These are phyloP conservation scores for Pochonia chlamydosporia DNA, from an alignment of 2,329 filamentous ascomycete species.

Conservation along the genomic window DNA sequence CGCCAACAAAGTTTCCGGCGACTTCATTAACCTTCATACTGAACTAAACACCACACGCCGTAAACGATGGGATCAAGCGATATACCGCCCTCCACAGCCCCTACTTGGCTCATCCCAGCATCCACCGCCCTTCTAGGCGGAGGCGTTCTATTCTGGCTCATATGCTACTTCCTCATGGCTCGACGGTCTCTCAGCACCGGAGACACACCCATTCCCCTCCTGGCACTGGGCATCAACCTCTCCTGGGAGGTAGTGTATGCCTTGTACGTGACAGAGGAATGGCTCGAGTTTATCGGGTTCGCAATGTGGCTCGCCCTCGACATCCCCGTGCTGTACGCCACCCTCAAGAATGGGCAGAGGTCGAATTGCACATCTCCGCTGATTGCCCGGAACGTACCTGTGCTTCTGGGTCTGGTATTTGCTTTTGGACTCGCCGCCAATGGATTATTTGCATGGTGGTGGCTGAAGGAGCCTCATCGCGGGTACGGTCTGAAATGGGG, in stretches of 20 bases:
- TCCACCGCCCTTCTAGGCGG: constrained; percentile 27
- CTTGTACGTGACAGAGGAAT: constrained; percentile 37
- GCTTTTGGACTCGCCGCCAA: constrained; percentile 31
- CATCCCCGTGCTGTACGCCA: constrained; percentile 38
- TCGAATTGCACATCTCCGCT: constrained; percentile 37
- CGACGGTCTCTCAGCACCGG: constrained; percentile 37
- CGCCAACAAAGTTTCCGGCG: neutral
- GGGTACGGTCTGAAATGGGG: constrained; percentile 38
- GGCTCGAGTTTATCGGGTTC: constrained; percentile 39
- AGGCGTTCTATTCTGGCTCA: constrained; percentile 35
- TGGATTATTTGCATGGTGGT: constrained; percentile 40
- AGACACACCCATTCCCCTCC: constrained; percentile 43
- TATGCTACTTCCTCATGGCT: constrained; percentile 41
- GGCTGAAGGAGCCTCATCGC: constrained; percentile 35
- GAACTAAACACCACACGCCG: too few relatives aligned
- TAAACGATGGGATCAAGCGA: constrained; percentile 32
- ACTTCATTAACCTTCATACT: too few relatives aligned
- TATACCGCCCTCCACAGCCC: constrained; percentile 27
- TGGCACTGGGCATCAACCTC: constrained; percentile 43
- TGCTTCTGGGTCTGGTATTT: constrained; percentile 29
- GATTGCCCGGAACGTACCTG: constrained; percentile 33
- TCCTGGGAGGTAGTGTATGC: constrained; percentile 47
- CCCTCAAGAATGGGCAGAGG: constrained; percentile 34
- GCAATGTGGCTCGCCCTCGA: constrained; percentile 44
- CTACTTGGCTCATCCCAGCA: constrained; percentile 31